Evolutionary conservation across 805 yeast species (phyloP).

Genomic region (Hanseniaspora occidentalis): DNA sequence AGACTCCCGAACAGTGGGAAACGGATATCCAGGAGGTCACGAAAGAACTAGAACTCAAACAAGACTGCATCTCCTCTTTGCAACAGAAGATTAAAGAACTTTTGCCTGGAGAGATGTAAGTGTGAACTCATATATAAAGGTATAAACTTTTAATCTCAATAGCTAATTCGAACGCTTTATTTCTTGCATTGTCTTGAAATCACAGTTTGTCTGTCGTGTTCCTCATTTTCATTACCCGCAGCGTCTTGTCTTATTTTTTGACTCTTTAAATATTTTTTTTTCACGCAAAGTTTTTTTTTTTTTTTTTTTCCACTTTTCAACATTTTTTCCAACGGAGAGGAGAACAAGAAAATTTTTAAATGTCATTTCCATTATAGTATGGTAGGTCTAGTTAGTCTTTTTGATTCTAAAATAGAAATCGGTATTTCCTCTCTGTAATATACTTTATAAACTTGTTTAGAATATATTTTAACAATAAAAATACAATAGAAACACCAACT

Average conservation of each 20-base stretch:
- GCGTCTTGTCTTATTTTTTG: too few relatives aligned
- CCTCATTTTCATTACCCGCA: too few relatives aligned
- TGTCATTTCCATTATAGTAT: too few relatives aligned
- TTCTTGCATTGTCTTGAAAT: too few relatives aligned
- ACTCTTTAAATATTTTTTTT: too few relatives aligned
- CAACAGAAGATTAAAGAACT: conserved; percentile 7
- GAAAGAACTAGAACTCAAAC: conserved; percentile 17
- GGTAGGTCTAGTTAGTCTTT: too few relatives aligned
- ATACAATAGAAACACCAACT: not conserved
- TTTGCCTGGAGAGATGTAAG: not conserved
- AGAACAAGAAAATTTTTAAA: not conserved
- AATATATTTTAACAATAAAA: not conserved
- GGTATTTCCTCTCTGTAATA: too few relatives aligned
- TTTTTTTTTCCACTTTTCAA: not conserved
- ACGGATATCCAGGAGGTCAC: conserved; percentile 13
- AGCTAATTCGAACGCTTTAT: not conserved
- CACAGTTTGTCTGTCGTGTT: too few relatives aligned
- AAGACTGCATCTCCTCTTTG: conserved; percentile 10
- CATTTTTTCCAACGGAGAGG: not conserved
- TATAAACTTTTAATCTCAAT: not conserved
- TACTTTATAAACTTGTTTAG: too few relatives aligned
- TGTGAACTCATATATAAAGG: not conserved
- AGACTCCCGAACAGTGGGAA: conserved; percentile 21
- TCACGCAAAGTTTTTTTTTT: too few relatives aligned
- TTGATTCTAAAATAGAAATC: too few relatives aligned